phyloP scores from a whole-genome alignment of 192 early-diverging fungal genomes.

The Pilaira anomala region DNA sequence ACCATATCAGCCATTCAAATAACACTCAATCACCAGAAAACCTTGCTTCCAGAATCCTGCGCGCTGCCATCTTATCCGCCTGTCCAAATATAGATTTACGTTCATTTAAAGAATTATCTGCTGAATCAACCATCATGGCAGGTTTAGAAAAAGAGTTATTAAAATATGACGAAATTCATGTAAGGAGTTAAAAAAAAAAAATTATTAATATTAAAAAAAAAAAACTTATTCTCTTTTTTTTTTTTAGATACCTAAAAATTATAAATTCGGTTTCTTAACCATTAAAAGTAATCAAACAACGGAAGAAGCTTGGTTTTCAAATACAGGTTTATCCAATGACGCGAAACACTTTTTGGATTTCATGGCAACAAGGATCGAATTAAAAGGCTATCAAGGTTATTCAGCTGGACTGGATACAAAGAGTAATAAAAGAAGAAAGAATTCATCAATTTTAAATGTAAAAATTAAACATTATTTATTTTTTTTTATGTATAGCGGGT shows the following conservation, averaged over 20 bases:
- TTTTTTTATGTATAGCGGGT: background rate
- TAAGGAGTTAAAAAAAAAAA: background rate
- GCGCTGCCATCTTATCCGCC: conserved; percentile 3
- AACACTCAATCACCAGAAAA: background rate
- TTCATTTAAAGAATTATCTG: conserved; percentile 14
- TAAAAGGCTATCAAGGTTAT: conserved; percentile 71
- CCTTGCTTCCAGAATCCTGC: background rate
- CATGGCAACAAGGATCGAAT: conserved; percentile 60
- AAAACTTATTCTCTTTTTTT: background rate
- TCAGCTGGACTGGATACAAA: conserved; percentile 69
- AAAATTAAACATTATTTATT: background rate
- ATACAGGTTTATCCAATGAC: conserved; percentile 49
- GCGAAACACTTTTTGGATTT: conserved; percentile 65
- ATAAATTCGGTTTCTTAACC: conserved; percentile 75
- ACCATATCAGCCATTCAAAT: background rate
- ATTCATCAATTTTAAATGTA: background rate
- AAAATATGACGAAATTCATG: conserved; percentile 18
- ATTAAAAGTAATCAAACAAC: conserved; percentile 59
- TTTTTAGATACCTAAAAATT: conserved; percentile 39
- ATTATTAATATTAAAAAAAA: background rate
- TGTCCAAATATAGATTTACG: conserved; percentile 16
- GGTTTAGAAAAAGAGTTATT: conserved; percentile 13
- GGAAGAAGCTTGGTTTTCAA: conserved; percentile 74
- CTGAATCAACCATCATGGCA: conserved; percentile 5
- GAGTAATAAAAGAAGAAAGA: conserved; percentile 41